Base-by-base conservation (phyloP, 2,329 filamentous ascomycete species). In the Cladosporium sp. region DNA sequence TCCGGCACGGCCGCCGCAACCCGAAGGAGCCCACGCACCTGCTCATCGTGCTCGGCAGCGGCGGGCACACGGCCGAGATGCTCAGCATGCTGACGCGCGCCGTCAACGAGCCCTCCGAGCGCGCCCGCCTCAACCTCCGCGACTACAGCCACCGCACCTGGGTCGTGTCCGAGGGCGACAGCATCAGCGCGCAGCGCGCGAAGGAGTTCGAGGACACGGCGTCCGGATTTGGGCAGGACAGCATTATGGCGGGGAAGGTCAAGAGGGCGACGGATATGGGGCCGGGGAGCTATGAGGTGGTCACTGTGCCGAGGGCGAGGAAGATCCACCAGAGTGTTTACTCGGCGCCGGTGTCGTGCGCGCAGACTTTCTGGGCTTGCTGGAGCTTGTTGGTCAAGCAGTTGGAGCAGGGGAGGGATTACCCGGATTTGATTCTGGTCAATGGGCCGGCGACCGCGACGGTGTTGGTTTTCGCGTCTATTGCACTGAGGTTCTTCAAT, bases 11-110 rank as follows among this genome's bases (percentile, higher is more conserved):
- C 58, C 64, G 54, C 53, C 60, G 48, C 43, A 66, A 64, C 49
- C 64, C 64, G 16, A 35, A 53, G n/a, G 46, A 63, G 3, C 72
- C 74, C 22, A 75, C 76, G 6, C 83, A 91, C 68, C 75, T 90
- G 50, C 75, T 95, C 32, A 80, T 95, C 58, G 84, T 97, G 22
- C 85, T 97, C 19, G 93, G 93, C 49, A 95, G 88, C 2, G 93
- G 93, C 32, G 93, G 93, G 1, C 93, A 98, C 71, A 96, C 93
- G 0, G 85, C 89, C 44, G 93, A 98, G 71, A 95, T 98, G 87
- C 77, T 95, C 57, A 83, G 86, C 64, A 87, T 96, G 74, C 81
- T 98, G 61, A 74, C 76, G 60, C 80, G 78, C 59, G 80, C 79
- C 64, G 75, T 74, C 54, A 70, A 71, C 37, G 76, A 59, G 31